Conservation (phyloP, 345 rosid species). For the Gossypium stocksii region DNA sequence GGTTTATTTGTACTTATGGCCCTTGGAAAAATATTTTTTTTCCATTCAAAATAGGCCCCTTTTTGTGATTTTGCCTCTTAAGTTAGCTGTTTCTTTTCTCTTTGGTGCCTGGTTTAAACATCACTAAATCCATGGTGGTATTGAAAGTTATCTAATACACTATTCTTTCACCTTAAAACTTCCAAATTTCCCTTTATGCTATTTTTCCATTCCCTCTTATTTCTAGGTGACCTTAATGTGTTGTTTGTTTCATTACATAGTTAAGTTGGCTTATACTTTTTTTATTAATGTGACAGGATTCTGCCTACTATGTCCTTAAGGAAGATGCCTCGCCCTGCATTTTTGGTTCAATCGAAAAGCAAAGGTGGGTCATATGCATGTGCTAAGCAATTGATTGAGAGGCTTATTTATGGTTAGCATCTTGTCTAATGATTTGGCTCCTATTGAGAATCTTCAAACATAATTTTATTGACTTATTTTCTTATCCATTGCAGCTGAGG, state of each 20-base stretch:
- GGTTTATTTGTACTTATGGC: neutral
- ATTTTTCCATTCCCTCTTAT: neutral
- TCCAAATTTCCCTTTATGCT: neutral
- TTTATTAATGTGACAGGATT: conserved; percentile 47
- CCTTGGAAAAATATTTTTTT: neutral
- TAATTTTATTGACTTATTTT: conserved; percentile 4
- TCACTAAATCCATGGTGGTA: neutral
- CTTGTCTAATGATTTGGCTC: neutral
- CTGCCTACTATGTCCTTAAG: conserved; percentile 76
- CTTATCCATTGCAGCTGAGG: conserved; percentile 67
- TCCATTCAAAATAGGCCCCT: neutral
- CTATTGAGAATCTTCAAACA: neutral
- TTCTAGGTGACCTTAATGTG: neutral
- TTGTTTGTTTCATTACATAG: neutral
- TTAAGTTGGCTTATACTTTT: neutral
- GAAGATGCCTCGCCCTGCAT: conserved; percentile 97
- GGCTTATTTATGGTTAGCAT: conserved; percentile 76
- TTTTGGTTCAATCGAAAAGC: conserved; percentile 96
- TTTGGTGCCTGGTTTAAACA: too few relatives aligned
- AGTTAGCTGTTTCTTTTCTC: too few relatives aligned
- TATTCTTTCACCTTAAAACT: neutral
- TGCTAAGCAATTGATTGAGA: conserved; percentile 97
- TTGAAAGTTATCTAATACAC: neutral
- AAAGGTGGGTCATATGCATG: conserved; percentile 99
- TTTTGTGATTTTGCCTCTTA: too few relatives aligned